These are phyloP conservation scores for Aspergillus kassunensis DNA, from an alignment of 495 filamentous ascomycete genomes.

Conservation along the genomic window DNA sequence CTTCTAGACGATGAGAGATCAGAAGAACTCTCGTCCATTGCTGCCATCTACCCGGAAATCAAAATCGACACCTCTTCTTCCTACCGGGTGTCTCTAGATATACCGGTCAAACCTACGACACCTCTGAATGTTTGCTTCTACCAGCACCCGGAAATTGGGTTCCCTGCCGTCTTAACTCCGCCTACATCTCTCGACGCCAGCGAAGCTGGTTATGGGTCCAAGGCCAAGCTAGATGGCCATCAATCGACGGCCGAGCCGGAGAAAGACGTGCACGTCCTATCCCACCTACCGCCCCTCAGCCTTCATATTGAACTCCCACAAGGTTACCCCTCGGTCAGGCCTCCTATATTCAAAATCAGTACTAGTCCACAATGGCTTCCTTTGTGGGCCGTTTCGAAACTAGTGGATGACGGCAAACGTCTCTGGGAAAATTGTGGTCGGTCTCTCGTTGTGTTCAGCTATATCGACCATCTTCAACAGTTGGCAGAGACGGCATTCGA, in stretches of 20 bases:
- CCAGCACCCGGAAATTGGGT: conserved; percentile 41
- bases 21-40: conserved; percentile 76
- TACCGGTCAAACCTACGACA: conserved; percentile 65
- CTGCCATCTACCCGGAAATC: conserved; percentile 87
- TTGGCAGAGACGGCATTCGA: conserved; percentile 72
- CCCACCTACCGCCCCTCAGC: conserved; percentile 70
- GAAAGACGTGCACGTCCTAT: conserved; percentile 59
- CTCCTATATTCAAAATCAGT: conserved; percentile 63
- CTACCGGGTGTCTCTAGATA: conserved; percentile 63
- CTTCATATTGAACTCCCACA: conserved; percentile 67
- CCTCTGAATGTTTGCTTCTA: conserved; percentile 70
- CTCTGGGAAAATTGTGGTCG: conserved; percentile 84
- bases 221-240: conserved; percentile 23
- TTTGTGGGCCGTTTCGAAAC: conserved; percentile 44
- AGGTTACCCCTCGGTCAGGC: conserved; percentile 65
- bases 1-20: conserved; percentile 61
- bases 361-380: conserved; percentile 72
- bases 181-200: conserved; percentile 42
- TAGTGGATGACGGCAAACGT: conserved; percentile 55
- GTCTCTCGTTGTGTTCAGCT: conserved; percentile 73
- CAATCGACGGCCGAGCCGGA: conserved; percentile 11
- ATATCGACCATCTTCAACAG: conserved; percentile 84
- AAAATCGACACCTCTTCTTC: conserved; percentile 50
- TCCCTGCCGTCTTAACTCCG: conserved; percentile 38
- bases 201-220: conserved; percentile 15